These are phyloP conservation scores for Tetracladium marchalianum DNA, from an alignment of 495 filamentous ascomycete species.

Conservation along the genomic window DNA sequence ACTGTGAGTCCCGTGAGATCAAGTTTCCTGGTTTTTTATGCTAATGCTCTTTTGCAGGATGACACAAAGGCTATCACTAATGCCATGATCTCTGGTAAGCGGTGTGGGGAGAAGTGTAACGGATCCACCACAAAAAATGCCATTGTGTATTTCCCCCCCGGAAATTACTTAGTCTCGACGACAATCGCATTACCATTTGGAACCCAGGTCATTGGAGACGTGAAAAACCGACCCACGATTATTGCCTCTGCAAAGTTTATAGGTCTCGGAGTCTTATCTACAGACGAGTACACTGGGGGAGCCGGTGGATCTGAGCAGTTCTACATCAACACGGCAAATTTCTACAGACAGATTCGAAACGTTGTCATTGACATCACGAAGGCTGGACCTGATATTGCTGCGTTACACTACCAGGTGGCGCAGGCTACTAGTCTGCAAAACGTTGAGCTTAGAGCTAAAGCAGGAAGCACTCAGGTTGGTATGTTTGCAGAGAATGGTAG, in stretches of 20 bases:
- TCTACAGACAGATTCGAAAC: conserved; percentile 68
- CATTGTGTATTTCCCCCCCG: conserved; percentile 10
- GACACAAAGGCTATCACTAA: conserved; percentile 10
- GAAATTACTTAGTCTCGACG: conserved; percentile 1
- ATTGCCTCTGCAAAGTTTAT: conserved; percentile 46
- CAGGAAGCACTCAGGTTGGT: conserved; percentile 29
- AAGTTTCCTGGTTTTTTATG: background rate
- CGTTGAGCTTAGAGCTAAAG: conserved; percentile 41
- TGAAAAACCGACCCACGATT: conserved; percentile 41
- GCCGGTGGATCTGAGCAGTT: conserved; percentile 34
- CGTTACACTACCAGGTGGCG: conserved; percentile 69
- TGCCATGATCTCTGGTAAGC: conserved; percentile 4
- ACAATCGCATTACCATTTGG: conserved; percentile 2
- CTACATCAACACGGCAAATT: conserved; percentile 44
- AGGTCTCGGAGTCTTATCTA: conserved; percentile 60
- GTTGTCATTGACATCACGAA: conserved; percentile 58
- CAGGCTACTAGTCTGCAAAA: conserved; percentile 65
- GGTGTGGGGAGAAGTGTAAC: conserved; percentile 7
- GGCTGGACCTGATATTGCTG: conserved; percentile 34
- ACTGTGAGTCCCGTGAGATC: conserved; percentile 7
- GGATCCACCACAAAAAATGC: conserved; percentile 3
- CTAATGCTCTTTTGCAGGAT: conserved; percentile 12
- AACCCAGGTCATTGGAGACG: conserved; percentile 11
- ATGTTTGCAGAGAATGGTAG: conserved; percentile 68
- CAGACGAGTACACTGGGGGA: conserved; percentile 49